A percentile compares a stretch with the other conserved stretches of the same genome.
phyloP scores from a whole-genome alignment of 805 yeast genomes.

The Saccharomycopsis sp. region DNA sequence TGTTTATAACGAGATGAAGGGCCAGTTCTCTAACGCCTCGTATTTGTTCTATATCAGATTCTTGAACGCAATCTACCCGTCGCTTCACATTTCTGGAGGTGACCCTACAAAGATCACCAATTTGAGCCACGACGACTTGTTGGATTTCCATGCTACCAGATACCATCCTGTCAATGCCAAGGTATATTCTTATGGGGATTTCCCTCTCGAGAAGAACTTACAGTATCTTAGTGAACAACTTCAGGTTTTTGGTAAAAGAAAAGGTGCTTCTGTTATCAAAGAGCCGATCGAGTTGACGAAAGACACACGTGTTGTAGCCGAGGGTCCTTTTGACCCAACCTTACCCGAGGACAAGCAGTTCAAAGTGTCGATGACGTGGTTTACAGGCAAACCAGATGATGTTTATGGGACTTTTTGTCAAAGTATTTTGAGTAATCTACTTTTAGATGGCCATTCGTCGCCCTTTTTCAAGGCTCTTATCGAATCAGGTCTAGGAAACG shows the following conservation, averaged over 20 bases:
- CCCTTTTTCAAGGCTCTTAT: conserved; percentile 82
- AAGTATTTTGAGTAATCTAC: conserved; percentile 60
- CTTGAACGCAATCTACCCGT: conserved; percentile 77
- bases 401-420: conserved; percentile 65
- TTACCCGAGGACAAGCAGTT: conserved; percentile 59
- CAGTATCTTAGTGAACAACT: conserved; percentile 47
- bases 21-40: conserved; percentile 84
- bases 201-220: conserved; percentile 58
- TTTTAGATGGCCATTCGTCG: conserved; percentile 89
- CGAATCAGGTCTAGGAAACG: conserved; percentile 79
- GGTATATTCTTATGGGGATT: conserved; percentile 82
- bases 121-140: conserved; percentile 64
- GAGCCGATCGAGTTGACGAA: conserved; percentile 42
- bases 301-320: conserved; percentile 31
- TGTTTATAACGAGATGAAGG: conserved; percentile 97
- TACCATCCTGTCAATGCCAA: conserved; percentile 89
- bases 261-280: conserved; percentile 27
- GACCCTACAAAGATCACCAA: conserved; percentile 79
- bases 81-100: conserved; percentile 88
- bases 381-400: conserved; percentile 66
- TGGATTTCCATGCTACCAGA: conserved; percentile 64
- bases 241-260: conserved; percentile 46
- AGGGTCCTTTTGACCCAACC: conserved; percentile 83
- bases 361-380: conserved; percentile 85
- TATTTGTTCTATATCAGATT: conserved; percentile 80